Evolutionary conservation across 2,329 filamentous ascomycete species (phyloP).

Genomic region (Phialemoniopsis sp.): DNA sequence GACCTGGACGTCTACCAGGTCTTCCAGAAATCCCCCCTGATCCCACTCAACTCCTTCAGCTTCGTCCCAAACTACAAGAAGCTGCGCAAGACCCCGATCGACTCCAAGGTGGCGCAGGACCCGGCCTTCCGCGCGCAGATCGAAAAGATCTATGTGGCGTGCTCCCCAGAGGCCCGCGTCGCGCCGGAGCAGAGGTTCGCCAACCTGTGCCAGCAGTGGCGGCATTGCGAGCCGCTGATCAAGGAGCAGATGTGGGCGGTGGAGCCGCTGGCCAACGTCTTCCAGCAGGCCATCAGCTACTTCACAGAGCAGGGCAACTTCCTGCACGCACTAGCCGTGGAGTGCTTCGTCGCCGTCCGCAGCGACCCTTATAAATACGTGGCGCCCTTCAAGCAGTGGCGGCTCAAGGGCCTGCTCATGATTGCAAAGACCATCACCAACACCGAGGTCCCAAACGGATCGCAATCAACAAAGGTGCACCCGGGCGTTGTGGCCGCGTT

Average conservation of each 20-base stretch:
- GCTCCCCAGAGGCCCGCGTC: constrained; percentile 10
- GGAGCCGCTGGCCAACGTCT: constrained; percentile 40
- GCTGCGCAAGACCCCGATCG: constrained; percentile 23
- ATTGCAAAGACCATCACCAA: constrained; percentile 48
- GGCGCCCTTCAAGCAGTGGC: constrained; percentile 43
- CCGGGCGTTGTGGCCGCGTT: constrained; percentile 22
- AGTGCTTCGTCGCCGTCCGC: constrained; percentile 41
- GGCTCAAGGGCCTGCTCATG: constrained; percentile 46
- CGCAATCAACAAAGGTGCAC: constrained; percentile 17
- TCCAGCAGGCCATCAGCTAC: constrained; percentile 40
- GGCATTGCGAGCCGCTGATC: constrained; percentile 29
- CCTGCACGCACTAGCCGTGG: constrained; percentile 36
- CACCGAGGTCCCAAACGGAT: constrained; percentile 33
- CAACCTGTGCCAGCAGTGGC: constrained; percentile 29
- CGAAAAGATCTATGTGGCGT: constrained; percentile 24
- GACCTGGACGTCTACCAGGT: constrained; percentile 52
- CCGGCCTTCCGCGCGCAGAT: constrained; percentile 13
- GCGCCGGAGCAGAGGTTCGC: constrained; percentile 8
- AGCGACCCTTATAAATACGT: constrained; percentile 46
- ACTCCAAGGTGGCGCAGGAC: constrained; percentile 18
- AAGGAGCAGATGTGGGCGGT: constrained; percentile 38
- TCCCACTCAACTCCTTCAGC: constrained; percentile 40
- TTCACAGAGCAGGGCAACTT: constrained; percentile 37
- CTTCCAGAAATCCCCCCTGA: constrained; percentile 32
- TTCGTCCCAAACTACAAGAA: constrained; percentile 33